Percentiles rank a stretch among this genome's conserved stretches.
Evolutionary conservation across 768 basidiomycete genomes (phyloP).

Genomic region (Mrakia blollopis): DNA sequence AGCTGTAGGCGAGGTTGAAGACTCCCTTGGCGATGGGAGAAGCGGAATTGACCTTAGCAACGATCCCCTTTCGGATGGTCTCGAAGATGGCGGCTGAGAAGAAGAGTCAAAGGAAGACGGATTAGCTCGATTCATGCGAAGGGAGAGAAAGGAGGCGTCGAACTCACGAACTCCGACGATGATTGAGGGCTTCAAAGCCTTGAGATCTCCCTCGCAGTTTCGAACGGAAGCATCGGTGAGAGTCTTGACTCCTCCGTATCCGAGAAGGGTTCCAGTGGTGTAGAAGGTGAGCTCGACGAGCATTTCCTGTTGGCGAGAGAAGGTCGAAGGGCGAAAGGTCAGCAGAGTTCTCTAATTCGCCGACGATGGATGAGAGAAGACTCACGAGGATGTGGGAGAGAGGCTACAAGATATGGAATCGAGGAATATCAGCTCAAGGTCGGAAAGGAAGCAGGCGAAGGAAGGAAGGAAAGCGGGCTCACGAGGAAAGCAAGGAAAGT

Average conservation of each 20-base stretch:
- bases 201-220: constrained; percentile 42
- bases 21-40: constrained; percentile 36
- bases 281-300: constrained; percentile 44
- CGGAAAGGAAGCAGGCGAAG: no score
- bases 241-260: constrained; percentile 43
- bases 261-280: constrained; percentile 33
- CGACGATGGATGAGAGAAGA: constrained; percentile 13
- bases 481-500: constrained; percentile 32
- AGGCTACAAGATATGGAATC: not conserved
- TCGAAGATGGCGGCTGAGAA: constrained; percentile 27
- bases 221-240: constrained; percentile 43
- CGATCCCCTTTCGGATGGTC: constrained; percentile 40
- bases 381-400: constrained; percentile 13
- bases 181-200: constrained; percentile 40
- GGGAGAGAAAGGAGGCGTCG: constrained; percentile 33
- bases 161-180: constrained; percentile 41
- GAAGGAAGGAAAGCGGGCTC: not conserved
- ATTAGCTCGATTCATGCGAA: not conserved
- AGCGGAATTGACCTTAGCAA: constrained; percentile 42
- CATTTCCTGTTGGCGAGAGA: constrained; percentile 42
- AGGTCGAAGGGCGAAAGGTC: constrained; percentile 39
- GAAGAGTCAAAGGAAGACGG: no score
- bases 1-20: constrained; percentile 39
- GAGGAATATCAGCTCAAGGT: not conserved
- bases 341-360: not conserved